Conservation (phyloP, 2,329 filamentous ascomycete genomes). For the Penicillium sp. region DNA sequence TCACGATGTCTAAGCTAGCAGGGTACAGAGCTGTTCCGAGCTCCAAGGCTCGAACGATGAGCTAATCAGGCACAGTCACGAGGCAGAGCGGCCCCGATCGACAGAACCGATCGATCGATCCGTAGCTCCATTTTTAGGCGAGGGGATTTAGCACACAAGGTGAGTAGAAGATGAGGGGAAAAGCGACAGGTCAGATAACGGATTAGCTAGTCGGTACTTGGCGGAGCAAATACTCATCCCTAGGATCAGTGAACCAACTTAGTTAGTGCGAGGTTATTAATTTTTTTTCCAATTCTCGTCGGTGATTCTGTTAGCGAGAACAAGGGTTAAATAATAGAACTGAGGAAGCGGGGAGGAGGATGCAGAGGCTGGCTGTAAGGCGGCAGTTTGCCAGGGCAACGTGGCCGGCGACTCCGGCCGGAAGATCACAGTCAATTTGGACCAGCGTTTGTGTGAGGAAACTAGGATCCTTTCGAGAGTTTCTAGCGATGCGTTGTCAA, state of each 20-base stretch:
- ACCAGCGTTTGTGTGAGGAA: too few relatives aligned
- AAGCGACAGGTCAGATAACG: not conserved
- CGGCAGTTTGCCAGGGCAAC: constrained; percentile 1
- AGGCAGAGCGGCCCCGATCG: not conserved
- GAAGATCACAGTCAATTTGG: not conserved
- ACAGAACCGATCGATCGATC: constrained; percentile 5
- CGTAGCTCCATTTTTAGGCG: not conserved
- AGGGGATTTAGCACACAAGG: not conserved
- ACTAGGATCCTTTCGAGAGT: not conserved
- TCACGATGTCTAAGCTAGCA: not conserved
- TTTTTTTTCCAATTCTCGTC: not conserved
- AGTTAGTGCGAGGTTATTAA: too few relatives aligned
- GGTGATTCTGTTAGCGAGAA: not conserved
- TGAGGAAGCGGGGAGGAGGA: not conserved
- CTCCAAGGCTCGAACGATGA: not conserved
- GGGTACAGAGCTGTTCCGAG: not conserved
- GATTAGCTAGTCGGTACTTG: not conserved
- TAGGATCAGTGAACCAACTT: too few relatives aligned
- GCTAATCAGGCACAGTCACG: not conserved
- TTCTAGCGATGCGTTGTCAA: not conserved
- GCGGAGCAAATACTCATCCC: not conserved
- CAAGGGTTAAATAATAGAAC: not conserved
- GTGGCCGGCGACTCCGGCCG: not conserved
- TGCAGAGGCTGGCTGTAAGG: constrained; percentile 6
- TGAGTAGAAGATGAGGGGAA: not conserved